phyloP scores from a whole-genome alignment of 805 yeast species.

The Spathaspora gorwiae region DNA sequence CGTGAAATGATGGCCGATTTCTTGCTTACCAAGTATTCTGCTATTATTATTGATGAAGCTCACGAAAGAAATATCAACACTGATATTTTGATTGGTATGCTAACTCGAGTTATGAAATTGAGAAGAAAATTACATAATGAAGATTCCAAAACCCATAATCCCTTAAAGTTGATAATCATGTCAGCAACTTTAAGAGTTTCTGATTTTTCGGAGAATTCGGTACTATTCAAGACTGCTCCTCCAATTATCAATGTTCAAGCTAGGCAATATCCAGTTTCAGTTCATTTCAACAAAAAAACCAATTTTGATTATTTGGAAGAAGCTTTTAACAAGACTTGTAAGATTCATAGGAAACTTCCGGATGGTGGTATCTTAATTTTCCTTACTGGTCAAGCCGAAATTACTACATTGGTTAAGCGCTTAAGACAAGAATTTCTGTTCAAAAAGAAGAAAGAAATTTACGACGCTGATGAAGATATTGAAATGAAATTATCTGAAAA shows the following conservation, averaged over 20 bases:
- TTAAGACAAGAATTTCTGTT: constrained; percentile 68
- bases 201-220: constrained; percentile 81
- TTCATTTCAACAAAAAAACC: constrained; percentile 84
- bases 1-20: constrained; percentile 93
- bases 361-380: constrained; percentile 92
- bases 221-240: constrained; percentile 67
- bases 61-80: constrained; percentile 96
- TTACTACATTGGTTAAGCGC: constrained; percentile 65
- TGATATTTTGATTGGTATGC: constrained; percentile 91
- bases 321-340: constrained; percentile 76
- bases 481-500: constrained; percentile 53
- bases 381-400: constrained; percentile 93
- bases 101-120: constrained; percentile 77
- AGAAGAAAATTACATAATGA: constrained; percentile 51
- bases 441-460: constrained; percentile 21
- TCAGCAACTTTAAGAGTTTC: constrained; percentile 93
- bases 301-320: constrained; percentile 77
- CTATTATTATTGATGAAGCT: constrained; percentile 91
- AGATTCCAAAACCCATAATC: constrained; percentile 48
- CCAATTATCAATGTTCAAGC: constrained; percentile 89
- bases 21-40: constrained; percentile 73
- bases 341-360: constrained; percentile 82
- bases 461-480: constrained; percentile 28
- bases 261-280: constrained; percentile 88
- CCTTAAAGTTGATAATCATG: constrained; percentile 85